These are phyloP conservation scores for Boletus sensibilis DNA, from an alignment of 768 basidiomycete species.

Conservation along the genomic window DNA sequence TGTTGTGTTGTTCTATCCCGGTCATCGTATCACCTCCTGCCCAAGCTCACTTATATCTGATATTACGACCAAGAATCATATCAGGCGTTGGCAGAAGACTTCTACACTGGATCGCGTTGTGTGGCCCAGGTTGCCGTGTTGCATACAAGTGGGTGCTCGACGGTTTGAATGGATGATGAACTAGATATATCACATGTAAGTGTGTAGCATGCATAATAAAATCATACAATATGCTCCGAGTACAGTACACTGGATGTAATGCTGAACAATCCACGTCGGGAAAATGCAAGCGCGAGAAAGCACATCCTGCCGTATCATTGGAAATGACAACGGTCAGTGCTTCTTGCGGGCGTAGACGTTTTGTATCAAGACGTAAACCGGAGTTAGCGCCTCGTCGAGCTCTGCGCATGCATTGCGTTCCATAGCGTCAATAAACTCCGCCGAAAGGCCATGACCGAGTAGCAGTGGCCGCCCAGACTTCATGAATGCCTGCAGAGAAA, in stretches of 20 bases:
- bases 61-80: background rate
- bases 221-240: slow-evolving; percentile 19
- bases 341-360: slow-evolving; percentile 53
- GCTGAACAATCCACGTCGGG: slow-evolving; percentile 8
- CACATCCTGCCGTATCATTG: background rate
- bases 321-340: slow-evolving; percentile 15
- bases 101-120: too few relatives aligned
- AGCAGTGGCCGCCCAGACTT: slow-evolving; percentile 66
- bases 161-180: slow-evolving; percentile 4
- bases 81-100: too few relatives aligned
- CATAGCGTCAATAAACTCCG: slow-evolving; percentile 51
- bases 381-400: slow-evolving; percentile 44
- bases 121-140: background rate
- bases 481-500: slow-evolving; percentile 53
- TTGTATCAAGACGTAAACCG: slow-evolving; percentile 55
- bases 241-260: slow-evolving; percentile 24
- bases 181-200: slow-evolving; percentile 1
- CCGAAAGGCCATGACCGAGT: slow-evolving; percentile 58
- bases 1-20: background rate
- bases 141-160: background rate
- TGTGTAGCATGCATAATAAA: slow-evolving; percentile 13
- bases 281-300: background rate
- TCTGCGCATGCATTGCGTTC: slow-evolving; percentile 53
- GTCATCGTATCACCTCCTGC: too few relatives aligned
- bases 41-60: too few relatives aligned